Base-by-base conservation (phyloP, 192 early-diverging fungal species). In the Backusella westeae region DNA sequence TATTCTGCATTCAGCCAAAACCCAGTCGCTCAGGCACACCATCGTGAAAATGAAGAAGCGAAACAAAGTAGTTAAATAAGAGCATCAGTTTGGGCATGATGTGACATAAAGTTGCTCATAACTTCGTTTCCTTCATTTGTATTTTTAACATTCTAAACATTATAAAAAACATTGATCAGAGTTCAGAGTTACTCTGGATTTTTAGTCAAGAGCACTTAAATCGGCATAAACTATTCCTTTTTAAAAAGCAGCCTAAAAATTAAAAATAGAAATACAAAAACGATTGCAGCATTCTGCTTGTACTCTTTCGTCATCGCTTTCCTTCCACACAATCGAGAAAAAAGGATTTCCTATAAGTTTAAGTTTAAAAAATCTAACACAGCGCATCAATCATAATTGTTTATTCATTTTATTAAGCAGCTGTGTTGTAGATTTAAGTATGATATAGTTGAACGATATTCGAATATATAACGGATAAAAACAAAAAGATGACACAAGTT, bases 1-100 rank as follows among this genome's bases (percentile, higher is more conserved):
- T 46, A 70, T 29, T 44, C 67, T 17, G 67, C 42, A 21, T 76
- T 76, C 21, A 71, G 69, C 15, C 69, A 71, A 34, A 71, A 46
- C 12, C 69, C 69, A 6, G 39, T 17, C 14, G 69, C 39, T 29
- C 69, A 71, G n/a, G 6, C 53, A 21, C 21, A 21, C n/a, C n/a
- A 56, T 56, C 19, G 53, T 10, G 19, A 56, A 21, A 19, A 21
- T 7, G 53, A 56, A 26, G 8, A 56, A 56, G 53, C 19, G 10
- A 21, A 21, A 21, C 19, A 0, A 2, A 56, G 53, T 26, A 10
- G 53, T 9, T 56, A 56, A 56, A 21, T 9, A 21, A 21, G n/a
- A 9, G 1, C 4, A 44, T 44, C 14, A 44, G 12, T 44, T 44
- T 17, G 42, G 4, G 42, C 14, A 0, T 44, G 15, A 17, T 17